Conservation (phyloP, 83 land plant species). For the Thuja plicata region DNA sequence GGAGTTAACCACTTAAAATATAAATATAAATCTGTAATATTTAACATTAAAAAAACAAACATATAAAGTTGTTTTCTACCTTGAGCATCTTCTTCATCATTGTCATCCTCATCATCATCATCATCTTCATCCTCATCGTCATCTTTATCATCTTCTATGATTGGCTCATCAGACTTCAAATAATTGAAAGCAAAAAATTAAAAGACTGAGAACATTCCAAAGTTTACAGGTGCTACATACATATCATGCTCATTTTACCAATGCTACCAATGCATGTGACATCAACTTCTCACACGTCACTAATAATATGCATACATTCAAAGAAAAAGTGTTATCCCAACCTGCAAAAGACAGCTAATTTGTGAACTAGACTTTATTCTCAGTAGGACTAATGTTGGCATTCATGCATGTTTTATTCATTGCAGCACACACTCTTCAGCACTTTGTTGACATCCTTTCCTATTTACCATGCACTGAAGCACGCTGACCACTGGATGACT, state of each 20-base stretch:
- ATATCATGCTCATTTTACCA: background rate
- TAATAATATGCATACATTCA: background rate
- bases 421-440: background rate
- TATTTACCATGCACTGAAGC: background rate
- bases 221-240: background rate
- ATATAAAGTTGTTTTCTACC: background rate
- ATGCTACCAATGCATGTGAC: background rate
- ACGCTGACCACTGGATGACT: background rate
- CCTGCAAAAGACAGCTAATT: background rate
- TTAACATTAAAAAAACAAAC: background rate
- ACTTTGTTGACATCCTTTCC: background rate
- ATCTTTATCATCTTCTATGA: conserved; percentile 13
- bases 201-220: background rate
- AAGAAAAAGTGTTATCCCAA: background rate
- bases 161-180: background rate
- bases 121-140: conserved; percentile 6
- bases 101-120: conserved; percentile 4
- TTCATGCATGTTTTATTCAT: background rate
- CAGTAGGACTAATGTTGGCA: background rate
- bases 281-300: background rate
- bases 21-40: background rate
- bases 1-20: background rate
- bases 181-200: background rate
- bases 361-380: background rate
- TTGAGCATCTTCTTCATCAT: conserved; percentile 12